A percentile compares a stretch with the other conserved stretches of the same genome.
Conservation (phyloP, 805 yeast genomes). For the Nakazawaea anatomiae region DNA sequence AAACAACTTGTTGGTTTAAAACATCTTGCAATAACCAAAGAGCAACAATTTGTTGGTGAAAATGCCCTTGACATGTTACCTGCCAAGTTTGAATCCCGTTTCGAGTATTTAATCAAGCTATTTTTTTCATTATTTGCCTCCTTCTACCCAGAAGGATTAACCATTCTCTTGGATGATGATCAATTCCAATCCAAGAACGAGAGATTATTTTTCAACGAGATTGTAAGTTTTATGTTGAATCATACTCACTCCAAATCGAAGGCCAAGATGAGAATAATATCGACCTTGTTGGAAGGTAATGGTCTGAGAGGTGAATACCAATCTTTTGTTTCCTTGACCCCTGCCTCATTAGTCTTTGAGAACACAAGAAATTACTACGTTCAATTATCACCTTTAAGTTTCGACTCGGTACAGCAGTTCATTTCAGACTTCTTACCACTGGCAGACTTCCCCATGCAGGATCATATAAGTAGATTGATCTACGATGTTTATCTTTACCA, state of each 20-base stretch:
- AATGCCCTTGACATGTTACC: conserved; percentile 15
- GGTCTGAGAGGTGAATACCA: not conserved
- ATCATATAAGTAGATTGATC: not conserved
- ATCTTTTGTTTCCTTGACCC: not conserved
- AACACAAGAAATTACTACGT: not conserved
- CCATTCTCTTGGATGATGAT: conserved; percentile 39
- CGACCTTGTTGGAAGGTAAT: conserved; percentile 2
- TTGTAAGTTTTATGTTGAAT: conserved; percentile 17
- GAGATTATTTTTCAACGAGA: conserved; percentile 24
- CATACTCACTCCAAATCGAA: conserved; percentile 10
- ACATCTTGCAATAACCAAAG: conserved; percentile 23
- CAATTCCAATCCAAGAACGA: conserved; percentile 35
- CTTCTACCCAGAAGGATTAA: conserved; percentile 33
- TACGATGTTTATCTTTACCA: conserved; percentile 2
- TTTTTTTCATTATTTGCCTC: conserved; percentile 30
- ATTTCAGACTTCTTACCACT: conserved; percentile 5
- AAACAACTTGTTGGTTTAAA: conserved; percentile 35
- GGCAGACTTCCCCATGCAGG: not conserved
- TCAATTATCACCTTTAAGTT: conserved; percentile 2
- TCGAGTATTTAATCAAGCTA: conserved; percentile 35
- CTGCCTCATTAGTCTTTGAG: not conserved
- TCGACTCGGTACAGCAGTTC: not conserved
- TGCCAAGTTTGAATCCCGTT: conserved; percentile 30
- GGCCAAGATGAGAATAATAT: conserved; percentile 4
- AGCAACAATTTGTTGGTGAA: conserved; percentile 12